Conservation (phyloP, 805 yeast species). For the Ascoidea tarda region DNA sequence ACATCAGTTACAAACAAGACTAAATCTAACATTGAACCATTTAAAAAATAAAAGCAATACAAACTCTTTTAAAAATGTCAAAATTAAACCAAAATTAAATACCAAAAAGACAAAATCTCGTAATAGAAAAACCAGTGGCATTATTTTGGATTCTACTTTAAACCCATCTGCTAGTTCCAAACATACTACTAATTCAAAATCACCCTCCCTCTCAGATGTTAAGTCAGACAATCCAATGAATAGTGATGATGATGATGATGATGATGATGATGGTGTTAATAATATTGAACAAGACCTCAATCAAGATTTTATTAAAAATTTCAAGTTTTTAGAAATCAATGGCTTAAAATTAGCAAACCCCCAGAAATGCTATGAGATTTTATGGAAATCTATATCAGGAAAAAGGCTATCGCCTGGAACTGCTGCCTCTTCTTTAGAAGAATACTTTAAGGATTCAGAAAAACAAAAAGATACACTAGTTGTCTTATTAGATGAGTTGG, state of each 20-base stretch:
- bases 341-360: constrained; percentile 80
- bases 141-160: neutral
- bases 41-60: neutral
- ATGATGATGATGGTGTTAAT: constrained; percentile 6
- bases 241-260: constrained; percentile 11
- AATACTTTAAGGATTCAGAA: constrained; percentile 35
- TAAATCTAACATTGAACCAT: constrained; percentile 13
- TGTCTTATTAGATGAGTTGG: constrained; percentile 81
- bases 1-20: constrained; percentile 37
- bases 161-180: neutral
- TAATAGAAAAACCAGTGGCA: neutral
- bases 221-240: neutral
- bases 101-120: neutral
- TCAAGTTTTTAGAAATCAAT: constrained; percentile 76
- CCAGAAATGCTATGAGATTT: constrained; percentile 61
- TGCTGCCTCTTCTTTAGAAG: constrained; percentile 56
- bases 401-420: constrained; percentile 43
- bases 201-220: neutral
- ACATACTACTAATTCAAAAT: neutral
- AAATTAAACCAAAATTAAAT: neutral
- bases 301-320: constrained; percentile 22
- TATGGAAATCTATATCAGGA: constrained; percentile 68
- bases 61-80: neutral
- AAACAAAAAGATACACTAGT: constrained; percentile 43
- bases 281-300: constrained; percentile 8